These are phyloP conservation scores for Leccinum pachyderme DNA, from an alignment of 1,284 basidiomycete genomes.

Conservation along the genomic window DNA sequence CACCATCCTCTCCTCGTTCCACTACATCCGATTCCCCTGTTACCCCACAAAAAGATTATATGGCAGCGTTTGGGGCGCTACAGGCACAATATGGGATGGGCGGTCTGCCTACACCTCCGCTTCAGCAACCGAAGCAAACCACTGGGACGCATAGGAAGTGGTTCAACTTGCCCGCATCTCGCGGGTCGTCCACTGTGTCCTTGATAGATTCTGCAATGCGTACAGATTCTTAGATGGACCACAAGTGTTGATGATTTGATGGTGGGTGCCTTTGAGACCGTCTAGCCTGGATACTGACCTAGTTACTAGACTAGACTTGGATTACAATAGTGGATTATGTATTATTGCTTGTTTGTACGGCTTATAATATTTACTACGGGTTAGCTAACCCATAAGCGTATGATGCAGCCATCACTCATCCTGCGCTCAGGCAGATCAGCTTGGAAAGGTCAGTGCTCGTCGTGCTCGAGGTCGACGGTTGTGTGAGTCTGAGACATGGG, in stretches of 20 bases:
- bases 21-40: not conserved
- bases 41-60: constrained; percentile 23
- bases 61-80: constrained; percentile 22
- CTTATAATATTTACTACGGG: not conserved
- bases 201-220: constrained; percentile 2
- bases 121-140: not conserved
- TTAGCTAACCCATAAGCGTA: not conserved
- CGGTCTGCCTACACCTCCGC: constrained; percentile 19
- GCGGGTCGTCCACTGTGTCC: constrained; percentile 19
- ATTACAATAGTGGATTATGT: not conserved
- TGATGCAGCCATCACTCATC: constrained; percentile 33
- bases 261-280: not conserved
- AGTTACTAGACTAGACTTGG: not conserved
- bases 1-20: not conserved
- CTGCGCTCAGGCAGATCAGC: constrained; percentile 39
- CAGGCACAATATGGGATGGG: constrained; percentile 23
- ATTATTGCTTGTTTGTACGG: constrained; percentile 2
- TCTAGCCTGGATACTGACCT: not conserved
- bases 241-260: not conserved
- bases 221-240: not conserved
- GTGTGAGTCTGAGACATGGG: not conserved
- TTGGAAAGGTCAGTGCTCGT: constrained; percentile 37
- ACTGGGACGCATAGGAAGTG: constrained; percentile 11
- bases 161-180: constrained; percentile 16
- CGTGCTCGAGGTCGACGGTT: not conserved